Percentiles rank a stretch among this genome's conserved stretches.
These are phyloP conservation scores for Colletotrichum liaoningense DNA, from an alignment of 2,329 filamentous ascomycete genomes.

Conservation along the genomic window DNA sequence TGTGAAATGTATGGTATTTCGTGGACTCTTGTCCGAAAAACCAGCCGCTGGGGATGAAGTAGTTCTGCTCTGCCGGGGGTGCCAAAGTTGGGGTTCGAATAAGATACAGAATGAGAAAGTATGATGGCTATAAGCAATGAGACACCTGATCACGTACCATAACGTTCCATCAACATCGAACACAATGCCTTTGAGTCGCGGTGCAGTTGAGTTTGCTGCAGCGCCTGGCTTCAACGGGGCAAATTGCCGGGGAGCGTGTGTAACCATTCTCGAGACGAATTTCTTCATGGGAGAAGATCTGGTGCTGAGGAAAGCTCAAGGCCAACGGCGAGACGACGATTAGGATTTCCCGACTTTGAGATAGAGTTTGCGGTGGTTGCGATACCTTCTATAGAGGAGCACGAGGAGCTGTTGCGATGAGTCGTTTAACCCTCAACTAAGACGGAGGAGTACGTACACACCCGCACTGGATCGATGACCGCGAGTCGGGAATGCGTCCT, in stretches of 20 bases:
- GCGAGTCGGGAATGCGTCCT: neutral
- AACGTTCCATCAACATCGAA: conserved; percentile 97
- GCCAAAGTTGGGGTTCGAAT: neutral
- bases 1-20: neutral
- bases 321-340: neutral
- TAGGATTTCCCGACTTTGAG: neutral
- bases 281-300: conserved; percentile 37
- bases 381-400: neutral
- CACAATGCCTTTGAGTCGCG: conserved; percentile 70
- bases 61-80: neutral
- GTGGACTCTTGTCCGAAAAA: neutral
- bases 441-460: conserved; percentile 4
- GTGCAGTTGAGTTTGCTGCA: conserved; percentile 47
- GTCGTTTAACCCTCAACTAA: conserved; percentile 8
- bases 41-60: neutral
- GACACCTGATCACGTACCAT: conserved; percentile 68
- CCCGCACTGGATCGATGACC: neutral
- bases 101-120: neutral
- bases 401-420: neutral
- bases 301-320: neutral
- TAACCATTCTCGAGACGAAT: conserved; percentile 56
- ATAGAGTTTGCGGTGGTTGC: neutral
- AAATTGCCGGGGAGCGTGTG: conserved; percentile 59
- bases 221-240: conserved; percentile 62
- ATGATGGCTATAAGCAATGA: neutral